Conservation (phyloP, 352 stramenopile species). For the Globisporangium carolinianum region DNA sequence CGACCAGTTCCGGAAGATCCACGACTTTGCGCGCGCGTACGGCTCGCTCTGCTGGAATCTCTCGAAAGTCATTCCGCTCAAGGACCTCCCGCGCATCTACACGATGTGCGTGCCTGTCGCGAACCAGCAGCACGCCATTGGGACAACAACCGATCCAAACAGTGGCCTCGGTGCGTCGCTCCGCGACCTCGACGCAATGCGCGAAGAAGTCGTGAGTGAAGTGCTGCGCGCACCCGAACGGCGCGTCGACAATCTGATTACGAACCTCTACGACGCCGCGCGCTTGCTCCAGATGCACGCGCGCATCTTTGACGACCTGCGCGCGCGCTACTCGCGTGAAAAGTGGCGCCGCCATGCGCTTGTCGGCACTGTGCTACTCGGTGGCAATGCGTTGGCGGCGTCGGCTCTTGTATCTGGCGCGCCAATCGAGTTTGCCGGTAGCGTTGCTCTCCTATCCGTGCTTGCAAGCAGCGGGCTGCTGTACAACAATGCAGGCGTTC, state of each 20-base stretch:
- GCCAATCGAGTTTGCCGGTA: constrained; percentile 78
- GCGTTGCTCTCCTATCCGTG: constrained; percentile 68
- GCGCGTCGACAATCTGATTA: constrained; percentile 99
- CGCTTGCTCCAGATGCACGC: constrained; percentile 95
- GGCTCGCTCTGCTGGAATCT: constrained; percentile 99
- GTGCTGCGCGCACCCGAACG: constrained; percentile 95
- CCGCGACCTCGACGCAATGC: constrained; percentile 93
- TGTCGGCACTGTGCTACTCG: constrained; percentile 50
- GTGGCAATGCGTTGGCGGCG: constrained; percentile 67
- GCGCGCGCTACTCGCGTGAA: constrained; percentile 64
- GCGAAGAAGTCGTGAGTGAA: constrained; percentile 96
- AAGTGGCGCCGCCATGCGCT: constrained; percentile 77
- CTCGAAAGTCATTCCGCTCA: constrained; percentile 97
- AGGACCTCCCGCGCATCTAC: constrained; percentile 99
- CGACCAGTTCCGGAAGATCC: constrained; percentile 97
- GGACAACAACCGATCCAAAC: constrained; percentile 27
- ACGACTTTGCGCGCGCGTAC: constrained; percentile 99
- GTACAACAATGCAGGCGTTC: constrained; percentile 85
- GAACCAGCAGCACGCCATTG: constrained; percentile 25
- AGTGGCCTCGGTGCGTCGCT: constrained; percentile 73
- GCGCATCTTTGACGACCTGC: constrained; percentile 78
- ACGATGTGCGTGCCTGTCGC: constrained; percentile 98
- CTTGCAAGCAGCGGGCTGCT: constrained; percentile 79
- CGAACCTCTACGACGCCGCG: constrained; percentile 92
- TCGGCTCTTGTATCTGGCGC: constrained; percentile 73